Evolutionary conservation across 345 rosid species (phyloP), one percentile per base, ranked within the genome.

Genomic region (Hibiscus tridactylites): DNA sequence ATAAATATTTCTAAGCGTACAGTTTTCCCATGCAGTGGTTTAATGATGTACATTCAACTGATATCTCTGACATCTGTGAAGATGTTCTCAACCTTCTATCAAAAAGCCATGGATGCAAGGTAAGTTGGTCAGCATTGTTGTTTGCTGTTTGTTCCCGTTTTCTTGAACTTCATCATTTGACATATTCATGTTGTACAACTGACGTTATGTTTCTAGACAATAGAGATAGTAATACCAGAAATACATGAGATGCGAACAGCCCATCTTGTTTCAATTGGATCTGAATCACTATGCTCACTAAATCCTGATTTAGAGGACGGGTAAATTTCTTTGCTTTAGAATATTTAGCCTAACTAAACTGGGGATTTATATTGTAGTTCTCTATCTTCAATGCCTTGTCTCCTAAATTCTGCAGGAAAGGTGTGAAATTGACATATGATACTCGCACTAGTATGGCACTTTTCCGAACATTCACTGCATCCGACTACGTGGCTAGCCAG

Each of bases 141-240:
- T 44, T 5, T n/a, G 3, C 17, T 33, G 19, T 56, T 4, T n/a
- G 11, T 24, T 49, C 21, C 7, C 26, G 35, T 56, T 29, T 60
- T 4, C n/a, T 71, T 49, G 13, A 29, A 42, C n/a, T 12, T 31
- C 39, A 42, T 33, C 6, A 2, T 11, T 58, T 56, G 68, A 31
- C 61, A 46, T 44, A 42, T 4, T 70, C 58, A 31, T 29, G 31
- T 19, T 16, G 57, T 68, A 16, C 39, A 54, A 42, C 19, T 12
- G 16, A 11, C 35, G 37, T 72, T 47, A 29, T 67, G 59, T 53
- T 80, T 65, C 56, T 61, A 92, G 97, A 83, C 84, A 58, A 82
- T 83, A 52, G 97, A 92, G 83, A 83, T 90, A 72, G 96, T 87
- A 65, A 79, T 92, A 79, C 97, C 97, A 33, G 96, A 90, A 81